Evolutionary conservation across 495 filamentous ascomycete species (phyloP).

Genomic region (Penicillium samsonianum): DNA sequence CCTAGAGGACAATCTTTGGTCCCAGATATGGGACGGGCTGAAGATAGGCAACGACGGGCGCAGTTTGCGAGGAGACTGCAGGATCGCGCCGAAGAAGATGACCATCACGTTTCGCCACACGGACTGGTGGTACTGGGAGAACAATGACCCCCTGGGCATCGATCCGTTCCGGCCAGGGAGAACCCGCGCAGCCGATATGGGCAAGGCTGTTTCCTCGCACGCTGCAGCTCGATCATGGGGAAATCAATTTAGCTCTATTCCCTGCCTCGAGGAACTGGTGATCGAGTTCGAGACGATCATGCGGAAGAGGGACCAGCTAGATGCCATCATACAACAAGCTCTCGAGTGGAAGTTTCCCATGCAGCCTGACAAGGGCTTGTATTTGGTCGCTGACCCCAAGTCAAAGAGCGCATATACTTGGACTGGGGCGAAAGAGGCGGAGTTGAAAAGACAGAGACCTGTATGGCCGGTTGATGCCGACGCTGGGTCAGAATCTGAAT

Average conservation of each 20-base stretch:
- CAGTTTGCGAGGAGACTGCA: constrained; percentile 5
- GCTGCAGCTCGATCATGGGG: constrained; percentile 1
- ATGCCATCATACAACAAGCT: constrained; percentile 13
- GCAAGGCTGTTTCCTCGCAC: not conserved
- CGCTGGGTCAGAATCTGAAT: no score
- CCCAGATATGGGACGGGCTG: constrained; percentile 1
- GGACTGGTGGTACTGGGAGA: constrained; percentile 22
- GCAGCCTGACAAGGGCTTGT: constrained; percentile 1
- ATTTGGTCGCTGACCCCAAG: constrained; percentile 9
- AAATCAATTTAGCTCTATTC: not conserved
- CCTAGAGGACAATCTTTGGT: constrained; percentile 13
- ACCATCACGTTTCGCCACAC: constrained; percentile 21
- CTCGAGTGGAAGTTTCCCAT: constrained; percentile 18
- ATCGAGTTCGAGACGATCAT: constrained; percentile 21
- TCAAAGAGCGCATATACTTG: constrained; percentile 15
- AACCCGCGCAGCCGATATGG: constrained; percentile 13
- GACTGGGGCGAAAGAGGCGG: constrained; percentile 15
- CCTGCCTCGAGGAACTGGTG: constrained; percentile 15
- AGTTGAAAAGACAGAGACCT: constrained; percentile 7
- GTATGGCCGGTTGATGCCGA: not conserved
- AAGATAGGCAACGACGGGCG: constrained; percentile 2
- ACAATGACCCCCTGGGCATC: constrained; percentile 18
- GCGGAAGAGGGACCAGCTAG: constrained; percentile 20
- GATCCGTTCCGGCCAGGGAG: constrained; percentile 16
- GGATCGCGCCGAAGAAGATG: constrained; percentile 16